Conservation (phyloP, 1,139 yeast species). For the Yamadazyma sp. region DNA sequence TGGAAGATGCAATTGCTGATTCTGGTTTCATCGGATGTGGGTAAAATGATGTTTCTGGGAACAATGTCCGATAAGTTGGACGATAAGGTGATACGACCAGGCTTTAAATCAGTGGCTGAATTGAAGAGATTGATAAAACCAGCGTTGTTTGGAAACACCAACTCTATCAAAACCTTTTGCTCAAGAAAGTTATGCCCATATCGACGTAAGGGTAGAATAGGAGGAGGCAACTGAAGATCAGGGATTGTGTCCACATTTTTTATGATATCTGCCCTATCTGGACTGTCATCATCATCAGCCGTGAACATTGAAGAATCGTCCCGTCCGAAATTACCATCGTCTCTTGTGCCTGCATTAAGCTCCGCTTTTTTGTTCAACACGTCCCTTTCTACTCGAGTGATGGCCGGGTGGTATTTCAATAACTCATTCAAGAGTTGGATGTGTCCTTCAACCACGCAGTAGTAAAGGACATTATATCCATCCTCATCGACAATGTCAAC, state of each 20-base stretch:
- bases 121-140: constrained; percentile 55
- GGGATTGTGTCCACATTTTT: constrained; percentile 73
- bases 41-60: constrained; percentile 81
- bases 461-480: constrained; percentile 78
- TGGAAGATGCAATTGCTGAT: constrained; percentile 70
- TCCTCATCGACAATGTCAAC: constrained; percentile 77
- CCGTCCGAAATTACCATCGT: background rate
- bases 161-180: constrained; percentile 78
- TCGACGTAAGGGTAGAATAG: constrained; percentile 86
- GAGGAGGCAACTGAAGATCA: constrained; percentile 90
- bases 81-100: constrained; percentile 70
- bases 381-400: constrained; percentile 8
- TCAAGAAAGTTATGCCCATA: constrained; percentile 96
- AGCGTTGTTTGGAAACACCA: constrained; percentile 58
- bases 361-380: background rate
- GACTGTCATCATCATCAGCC: constrained; percentile 32
- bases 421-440: constrained; percentile 73
- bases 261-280: constrained; percentile 32
- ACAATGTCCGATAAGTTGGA: constrained; percentile 70
- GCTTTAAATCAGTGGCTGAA: constrained; percentile 44
- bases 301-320: constrained; percentile 1
- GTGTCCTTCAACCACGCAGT: constrained; percentile 94
- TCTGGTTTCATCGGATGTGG: constrained; percentile 70
- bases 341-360: background rate
- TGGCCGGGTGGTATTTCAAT: constrained; percentile 26